Evolutionary conservation across 2,329 filamentous ascomycete species (phyloP), one percentile per base, ranked within the genome.

Genomic region (Sclerotinia subarctica): DNA sequence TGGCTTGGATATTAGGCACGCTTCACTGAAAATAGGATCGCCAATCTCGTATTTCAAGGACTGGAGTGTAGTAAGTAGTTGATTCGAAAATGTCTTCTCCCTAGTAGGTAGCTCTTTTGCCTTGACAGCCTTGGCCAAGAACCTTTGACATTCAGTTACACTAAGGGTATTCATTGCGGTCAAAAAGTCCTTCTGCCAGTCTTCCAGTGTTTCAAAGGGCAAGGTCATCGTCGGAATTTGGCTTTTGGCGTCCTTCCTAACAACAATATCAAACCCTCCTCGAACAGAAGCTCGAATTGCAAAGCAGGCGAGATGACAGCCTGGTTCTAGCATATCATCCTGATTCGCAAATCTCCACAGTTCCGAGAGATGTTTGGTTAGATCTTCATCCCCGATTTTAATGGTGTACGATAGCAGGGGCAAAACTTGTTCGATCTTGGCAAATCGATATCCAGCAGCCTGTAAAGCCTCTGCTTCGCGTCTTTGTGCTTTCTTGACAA

Each of bases 381-480:
- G 81, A n/a, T 87, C 85, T 1, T 81, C 79, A 2, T 83, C 82
- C 58, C 88, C 84, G 67, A 96, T 88, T 74, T 94, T 91, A 83
- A 96, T 90, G 70, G 86, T 90, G 32, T 87, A 83, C 29, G 89
- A 85, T 70, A 96, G 87, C 53, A 87, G 86, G 24, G 86, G 83
- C 17, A 86, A 84, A 38, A 96, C 89, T 70, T 93, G 88, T 67
- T 84, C 84, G 17, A 88, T 79, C 46, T 86, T 84, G 2, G 90
- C 90, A 74, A 96, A 96, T n/a, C 90, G 86, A 77, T 89, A 96
- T 1, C 93, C 93, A 15, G 85, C 81, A 1, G 91, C 87, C 70
- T 89, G 85, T 19, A 96, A 82, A 38, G 84, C 84, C 64, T 86
- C 83, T 0, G 85, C 82, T 47, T 93, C 90, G 0, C 83, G 80